These are phyloP conservation scores for Auriscalpium microsporum DNA, from an alignment of 768 basidiomycete species.

Conservation along the genomic window DNA sequence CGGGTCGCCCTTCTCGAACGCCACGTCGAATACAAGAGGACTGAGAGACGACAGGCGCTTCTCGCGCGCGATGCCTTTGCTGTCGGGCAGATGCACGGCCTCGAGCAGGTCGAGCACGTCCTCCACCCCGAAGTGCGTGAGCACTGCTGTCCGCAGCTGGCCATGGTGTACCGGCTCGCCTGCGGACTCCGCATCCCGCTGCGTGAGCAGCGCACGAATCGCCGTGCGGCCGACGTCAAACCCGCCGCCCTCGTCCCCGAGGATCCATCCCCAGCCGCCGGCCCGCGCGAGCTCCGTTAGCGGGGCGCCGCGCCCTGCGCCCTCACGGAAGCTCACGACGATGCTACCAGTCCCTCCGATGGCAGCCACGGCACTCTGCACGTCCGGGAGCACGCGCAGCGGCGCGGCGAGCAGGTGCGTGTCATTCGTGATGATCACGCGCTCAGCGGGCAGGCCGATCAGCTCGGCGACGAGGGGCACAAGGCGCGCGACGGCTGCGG, in stretches of 20 bases:
- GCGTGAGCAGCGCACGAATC: constrained; percentile 54
- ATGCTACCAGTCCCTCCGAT: constrained; percentile 81
- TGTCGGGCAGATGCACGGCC: constrained; percentile 57
- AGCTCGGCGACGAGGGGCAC: constrained; percentile 46
- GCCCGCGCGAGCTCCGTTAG: constrained; percentile 1
- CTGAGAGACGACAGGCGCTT: constrained; percentile 67
- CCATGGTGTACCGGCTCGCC: not conserved
- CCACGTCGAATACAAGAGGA: constrained; percentile 71
- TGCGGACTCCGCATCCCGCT: constrained; percentile 41
- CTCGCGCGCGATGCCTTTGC: constrained; percentile 42
- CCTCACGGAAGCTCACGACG: constrained; percentile 53
- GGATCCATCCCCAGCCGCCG: constrained; percentile 3
- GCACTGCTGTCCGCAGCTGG: constrained; percentile 36
- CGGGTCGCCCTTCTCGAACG: constrained; percentile 59
- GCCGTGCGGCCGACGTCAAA: constrained; percentile 74
- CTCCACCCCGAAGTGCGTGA: constrained; percentile 47
- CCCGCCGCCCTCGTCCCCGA: constrained; percentile 56
- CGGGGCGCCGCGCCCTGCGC: not conserved
- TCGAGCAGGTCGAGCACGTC: constrained; percentile 57
- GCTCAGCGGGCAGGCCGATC: constrained; percentile 44
- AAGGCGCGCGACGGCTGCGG: constrained; percentile 49
- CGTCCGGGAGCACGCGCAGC: constrained; percentile 50
- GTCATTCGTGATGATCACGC: constrained; percentile 68
- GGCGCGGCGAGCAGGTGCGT: constrained; percentile 80
- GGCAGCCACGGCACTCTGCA: constrained; percentile 56